Conservation (phyloP, 371 early-diverging fungal genomes). For the Entomophthora muscae region DNA sequence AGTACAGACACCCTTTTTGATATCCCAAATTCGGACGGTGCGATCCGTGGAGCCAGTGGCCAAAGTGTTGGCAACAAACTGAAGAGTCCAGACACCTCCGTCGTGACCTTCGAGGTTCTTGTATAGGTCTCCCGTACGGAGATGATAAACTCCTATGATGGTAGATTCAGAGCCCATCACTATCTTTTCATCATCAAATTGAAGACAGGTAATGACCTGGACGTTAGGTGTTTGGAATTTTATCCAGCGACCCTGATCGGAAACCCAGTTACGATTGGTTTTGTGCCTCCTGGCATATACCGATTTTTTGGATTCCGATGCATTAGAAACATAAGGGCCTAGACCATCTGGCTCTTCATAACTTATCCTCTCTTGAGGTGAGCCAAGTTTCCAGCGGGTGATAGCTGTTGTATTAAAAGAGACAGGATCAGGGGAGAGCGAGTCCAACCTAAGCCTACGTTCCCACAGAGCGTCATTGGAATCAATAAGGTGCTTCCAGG, state of each 20-base stretch:
- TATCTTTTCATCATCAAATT: conserved; percentile 83
- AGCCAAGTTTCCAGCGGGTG: conserved; percentile 20
- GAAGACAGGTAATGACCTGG: conserved; percentile 84
- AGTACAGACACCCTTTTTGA: conserved; percentile 67
- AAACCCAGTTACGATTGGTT: conserved; percentile 65
- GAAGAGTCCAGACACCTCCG: conserved; percentile 97
- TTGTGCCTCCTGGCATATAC: conserved; percentile 51
- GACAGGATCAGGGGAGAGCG: conserved; percentile 35
- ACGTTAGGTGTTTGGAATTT: conserved; percentile 63
- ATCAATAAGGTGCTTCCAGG: conserved; percentile 60
- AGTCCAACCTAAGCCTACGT: conserved; percentile 25
- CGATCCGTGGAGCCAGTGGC: conserved; percentile 97
- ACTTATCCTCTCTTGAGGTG: conserved; percentile 15
- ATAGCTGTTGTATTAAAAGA: conserved; percentile 22
- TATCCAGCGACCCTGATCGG: conserved; percentile 44
- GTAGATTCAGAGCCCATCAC: conserved; percentile 82
- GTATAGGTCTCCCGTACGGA: conserved; percentile 44
- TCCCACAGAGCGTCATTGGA: conserved; percentile 42
- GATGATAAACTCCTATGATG: conserved; percentile 73
- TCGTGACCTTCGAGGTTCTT: conserved; percentile 76
- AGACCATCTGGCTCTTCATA: conserved; percentile 14
- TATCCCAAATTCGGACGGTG: conserved; percentile 92
- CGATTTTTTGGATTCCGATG: conserved; percentile 20
- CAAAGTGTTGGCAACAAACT: conserved; percentile 67
- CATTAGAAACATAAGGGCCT: conserved; percentile 14